Base-by-base conservation (phyloP, 768 basidiomycete genomes). In the Termitomyces sp. region DNA sequence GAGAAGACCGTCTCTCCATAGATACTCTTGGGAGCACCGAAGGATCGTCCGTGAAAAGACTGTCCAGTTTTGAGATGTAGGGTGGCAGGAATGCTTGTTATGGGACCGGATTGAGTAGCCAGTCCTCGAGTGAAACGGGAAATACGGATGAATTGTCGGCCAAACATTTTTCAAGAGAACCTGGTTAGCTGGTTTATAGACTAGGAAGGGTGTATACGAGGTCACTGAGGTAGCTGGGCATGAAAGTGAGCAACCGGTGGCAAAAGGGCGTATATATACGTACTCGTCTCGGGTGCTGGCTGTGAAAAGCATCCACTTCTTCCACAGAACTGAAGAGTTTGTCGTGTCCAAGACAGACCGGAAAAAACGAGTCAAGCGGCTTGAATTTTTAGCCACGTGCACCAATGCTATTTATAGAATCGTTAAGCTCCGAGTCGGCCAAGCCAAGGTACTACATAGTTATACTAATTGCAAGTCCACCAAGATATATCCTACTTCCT, bases 1-100 rank as follows among this genome's bases (percentile, higher is more conserved):
- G 94, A 96, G 74, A 99, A 99, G 29, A 99, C 97, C 1, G 96
- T 97, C 79, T 99, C 97, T 53, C 97, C 97, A 74, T 83, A 98
- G 53, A 87, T 84, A 67, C 91, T 94, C 66, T 79, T 86, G 43
- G 86, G 85, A 25, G 90, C 86, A 61, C 97, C 97, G 70, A 99
- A 99, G 5, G 89, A 89, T 41, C 84, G 83, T 21, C 97, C 97
- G 50, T 76, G 68, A 82, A 97, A 99, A 8, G 90, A 90, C 73
- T 99, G 89, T 48, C 97, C 97, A 16, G 91, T 87, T 74, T 95
- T 95, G 49, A 99, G 81, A 74, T 98, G 95, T 27, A 99, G 80
- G 1, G 85, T 79, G 6, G 95, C 97, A 12, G 96, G 95, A 16
- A 83, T 59, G 17, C 77, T 68, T 40, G 73, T 59, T 31, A 73